A percentile compares a stretch with the other conserved stretches of the same genome.
Evolutionary conservation across 768 basidiomycete genomes (phyloP).

Genomic region (Cyclocybe aegerita): DNA sequence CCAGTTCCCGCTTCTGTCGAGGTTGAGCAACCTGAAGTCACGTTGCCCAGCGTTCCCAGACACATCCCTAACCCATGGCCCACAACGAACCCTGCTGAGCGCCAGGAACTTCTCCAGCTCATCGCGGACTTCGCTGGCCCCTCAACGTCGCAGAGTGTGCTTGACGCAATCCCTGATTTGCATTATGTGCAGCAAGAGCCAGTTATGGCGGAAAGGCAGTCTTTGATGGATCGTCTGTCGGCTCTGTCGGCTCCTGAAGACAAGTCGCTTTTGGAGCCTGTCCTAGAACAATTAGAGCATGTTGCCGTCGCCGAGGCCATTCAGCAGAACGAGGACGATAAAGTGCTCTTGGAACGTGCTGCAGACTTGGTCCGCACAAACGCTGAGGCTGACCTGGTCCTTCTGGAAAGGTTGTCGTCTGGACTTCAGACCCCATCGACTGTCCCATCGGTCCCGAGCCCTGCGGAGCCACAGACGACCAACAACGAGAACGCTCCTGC

Average conservation of each 20-base stretch:
- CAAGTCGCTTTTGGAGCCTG: too few species aligned
- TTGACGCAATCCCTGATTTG: constrained; percentile 3
- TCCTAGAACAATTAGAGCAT: neutral
- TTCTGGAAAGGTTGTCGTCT: too few species aligned
- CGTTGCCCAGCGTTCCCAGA: constrained; percentile 16
- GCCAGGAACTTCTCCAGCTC: constrained; percentile 19
- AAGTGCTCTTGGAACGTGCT: too few species aligned
- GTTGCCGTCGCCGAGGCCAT: neutral
- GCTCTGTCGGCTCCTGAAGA: too few species aligned
- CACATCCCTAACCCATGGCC: constrained; percentile 21
- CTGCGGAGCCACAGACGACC: too few species aligned
- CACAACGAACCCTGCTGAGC: constrained; percentile 17
- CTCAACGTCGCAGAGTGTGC: neutral
- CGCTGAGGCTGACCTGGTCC: too few species aligned
- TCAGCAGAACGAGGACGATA: neutral
- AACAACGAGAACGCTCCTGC: too few species aligned
- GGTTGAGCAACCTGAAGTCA: neutral
- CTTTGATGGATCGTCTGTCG: too few species aligned
- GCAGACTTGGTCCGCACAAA: too few species aligned
- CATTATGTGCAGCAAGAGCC: neutral
- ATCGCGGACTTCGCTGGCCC: constrained; percentile 17
- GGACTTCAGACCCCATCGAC: too few species aligned
- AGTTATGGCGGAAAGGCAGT: too few species aligned
- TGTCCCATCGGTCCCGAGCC: too few species aligned
- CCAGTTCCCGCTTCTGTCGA: neutral